Base-by-base conservation (phyloP, 75 land plant species). In the Cryptomeria japonica region DNA sequence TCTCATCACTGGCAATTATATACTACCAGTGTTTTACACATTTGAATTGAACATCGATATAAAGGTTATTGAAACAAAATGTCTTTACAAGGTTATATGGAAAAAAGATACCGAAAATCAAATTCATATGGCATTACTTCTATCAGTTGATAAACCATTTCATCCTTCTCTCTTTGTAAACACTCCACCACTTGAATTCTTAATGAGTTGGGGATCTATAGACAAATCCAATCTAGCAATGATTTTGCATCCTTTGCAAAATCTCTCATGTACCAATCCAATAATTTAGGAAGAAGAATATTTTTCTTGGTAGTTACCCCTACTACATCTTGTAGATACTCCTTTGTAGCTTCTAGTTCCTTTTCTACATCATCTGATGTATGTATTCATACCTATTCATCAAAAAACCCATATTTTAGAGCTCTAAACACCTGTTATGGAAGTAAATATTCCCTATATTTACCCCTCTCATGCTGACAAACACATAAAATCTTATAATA, bases 161-260 rank as follows among this genome's bases (percentile, higher is more conserved):
- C 89, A 46, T 68, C 89, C 76, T 86, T 86, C 34, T 87, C 89
- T 64, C 91, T 92, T 87, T 92, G 94, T 28, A 97, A 86, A 90
- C 96, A 98, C 39, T 91, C 91, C 37, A 93, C 86, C 34, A 96
- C 91, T 55, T 88, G 90, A 12, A 85, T 91, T 61, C 94, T 92
- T 80, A 94, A 85, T 42, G 90, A 93, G 86, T 76, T 78, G 0
- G 99, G 96, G 3, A 98, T 93, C 88, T 96, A 96, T 5, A 92
- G 87, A 84, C 93, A 93, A 32, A 97, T 77, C 99, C 99, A 98
- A 86, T 97, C 96, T 42, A 98, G 44, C 86, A 97, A 87, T 16
- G 99, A 95, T 41, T 96, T 95, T 82, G 88, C 82, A 87, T 97
- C 97, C 93, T 98, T 96, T 51, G 99, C 99, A 87, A 98, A 98